Evolutionary conservation across 768 basidiomycete genomes (phyloP), one percentile per base, ranked within the genome.

Genomic region (Tylopilus felleus): DNA sequence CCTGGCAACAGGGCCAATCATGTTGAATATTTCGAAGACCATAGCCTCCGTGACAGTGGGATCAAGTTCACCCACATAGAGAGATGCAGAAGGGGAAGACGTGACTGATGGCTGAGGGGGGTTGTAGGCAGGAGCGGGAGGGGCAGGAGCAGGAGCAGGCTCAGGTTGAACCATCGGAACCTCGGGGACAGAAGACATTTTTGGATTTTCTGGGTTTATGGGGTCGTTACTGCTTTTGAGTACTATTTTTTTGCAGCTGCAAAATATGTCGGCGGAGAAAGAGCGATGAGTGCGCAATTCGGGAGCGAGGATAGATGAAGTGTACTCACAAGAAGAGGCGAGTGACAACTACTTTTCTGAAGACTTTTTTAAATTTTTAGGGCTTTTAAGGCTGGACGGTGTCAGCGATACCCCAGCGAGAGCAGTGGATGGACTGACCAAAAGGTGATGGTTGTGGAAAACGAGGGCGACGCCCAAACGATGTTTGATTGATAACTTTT

Each of bases 11-110:
- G 96, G 97, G 49, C 97, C 97, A 74, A 98, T 93, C 92, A 98
- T 96, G 73, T 97, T 97, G 81, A 99, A 99, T 73, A 99, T 98
- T 80, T 99, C 97, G 71, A 98, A 99, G 51, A 99, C 84, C 93
- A 98, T 98, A 53, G 97, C 96, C 80, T 99, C 97, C 35, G 95
- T 92, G 75, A 99, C 97, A 60, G 91, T 89, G 65, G 91, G 87
- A 75, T 98, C 97, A 62, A 99, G 88, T 77, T 99, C 97, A 55
- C 97, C 97, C 59, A 99, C 97, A 76, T 99, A 99, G 65, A 99
- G 90, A 55, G 94, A 97, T 22, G 91, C 91, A 49, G 90, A 92
- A 22, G 90, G 90, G 54, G 86, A 78, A 55, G 88, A 79, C 39
- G 84, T 75, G 56, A 74, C 69, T n/a, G 77, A 65, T n/a, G 67